Evolutionary conservation across 441 rosid genomes (phyloP).

Genomic region (Flueggea neowawraea): DNA sequence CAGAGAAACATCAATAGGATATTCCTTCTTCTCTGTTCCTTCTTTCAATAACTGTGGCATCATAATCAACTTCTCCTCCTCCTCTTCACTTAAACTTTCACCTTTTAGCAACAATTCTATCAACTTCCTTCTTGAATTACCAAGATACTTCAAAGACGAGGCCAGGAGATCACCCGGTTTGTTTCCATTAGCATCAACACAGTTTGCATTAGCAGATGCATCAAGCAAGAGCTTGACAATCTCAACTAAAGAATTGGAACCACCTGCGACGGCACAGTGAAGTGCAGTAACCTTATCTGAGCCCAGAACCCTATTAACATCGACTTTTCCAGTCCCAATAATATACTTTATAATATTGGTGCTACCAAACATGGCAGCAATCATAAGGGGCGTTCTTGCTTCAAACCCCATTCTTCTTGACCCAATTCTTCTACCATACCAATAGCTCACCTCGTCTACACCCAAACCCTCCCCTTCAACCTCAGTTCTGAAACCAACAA

Average conservation of each 20-base stretch:
- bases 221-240: slow-evolving; percentile 62
- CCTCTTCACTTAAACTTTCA: slow-evolving; percentile 34
- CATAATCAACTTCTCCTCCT: slow-evolving; percentile 34
- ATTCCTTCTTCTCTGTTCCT: slow-evolving; percentile 69
- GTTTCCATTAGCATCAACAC: slow-evolving; percentile 57
- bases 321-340: slow-evolving; percentile 36
- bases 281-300: slow-evolving; percentile 75
- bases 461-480: slow-evolving; percentile 49
- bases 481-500: slow-evolving; percentile 42
- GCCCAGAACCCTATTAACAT: slow-evolving; percentile 67
- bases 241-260: slow-evolving; percentile 44
- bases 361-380: slow-evolving; percentile 86
- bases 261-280: slow-evolving; percentile 86
- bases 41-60: slow-evolving; percentile 40
- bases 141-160: slow-evolving; percentile 24
- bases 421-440: slow-evolving; percentile 79
- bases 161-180: slow-evolving; percentile 56
- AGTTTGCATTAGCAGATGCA: slow-evolving; percentile 53
- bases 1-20: slow-evolving; percentile 73
- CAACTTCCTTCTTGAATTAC: slow-evolving; percentile 45
- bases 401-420: slow-evolving; percentile 84
- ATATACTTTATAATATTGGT: slow-evolving; percentile 54
- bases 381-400: slow-evolving; percentile 76
- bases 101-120: slow-evolving; percentile 54
- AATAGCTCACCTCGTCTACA: slow-evolving; percentile 50